Percentiles rank a stretch among this genome's conserved stretches.
These are phyloP conservation scores for Russula dissimulans DNA, from an alignment of 768 basidiomycete genomes.

Conservation along the genomic window DNA sequence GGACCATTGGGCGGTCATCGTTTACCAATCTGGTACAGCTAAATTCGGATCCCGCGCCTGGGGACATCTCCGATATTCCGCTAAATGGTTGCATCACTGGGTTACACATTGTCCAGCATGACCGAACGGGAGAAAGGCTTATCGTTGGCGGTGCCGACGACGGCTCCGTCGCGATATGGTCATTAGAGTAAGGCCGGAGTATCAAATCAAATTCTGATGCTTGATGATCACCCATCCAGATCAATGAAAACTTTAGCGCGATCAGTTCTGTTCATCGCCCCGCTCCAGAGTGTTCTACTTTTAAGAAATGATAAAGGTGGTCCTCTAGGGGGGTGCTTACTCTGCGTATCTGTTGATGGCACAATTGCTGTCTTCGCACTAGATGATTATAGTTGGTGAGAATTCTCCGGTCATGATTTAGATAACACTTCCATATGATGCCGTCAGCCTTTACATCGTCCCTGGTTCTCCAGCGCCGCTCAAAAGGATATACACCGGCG, in stretches of 20 bases:
- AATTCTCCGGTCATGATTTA: constrained; percentile 2
- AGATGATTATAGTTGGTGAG: constrained; percentile 73
- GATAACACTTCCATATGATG: background rate
- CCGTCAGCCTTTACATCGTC: constrained; percentile 60
- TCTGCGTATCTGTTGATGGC: constrained; percentile 71
- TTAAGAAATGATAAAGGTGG: constrained; percentile 44
- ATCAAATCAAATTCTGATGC: background rate
- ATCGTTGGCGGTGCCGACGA: constrained; percentile 72
- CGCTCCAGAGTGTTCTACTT: constrained; percentile 50
- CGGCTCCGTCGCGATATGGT: constrained; percentile 72
- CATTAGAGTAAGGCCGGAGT: constrained; percentile 40
- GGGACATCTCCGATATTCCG: constrained; percentile 36
- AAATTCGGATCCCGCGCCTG: constrained; percentile 22
- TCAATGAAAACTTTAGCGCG: constrained; percentile 55
- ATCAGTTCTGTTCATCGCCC: constrained; percentile 66
- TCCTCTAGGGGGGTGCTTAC: constrained; percentile 52
- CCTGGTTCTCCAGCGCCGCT: constrained; percentile 74
- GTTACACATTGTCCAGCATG: constrained; percentile 49
- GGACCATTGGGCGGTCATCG: constrained; percentile 24
- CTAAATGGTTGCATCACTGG: constrained; percentile 40
- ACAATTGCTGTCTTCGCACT: constrained; percentile 74
- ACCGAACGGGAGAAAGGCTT: constrained; percentile 48
- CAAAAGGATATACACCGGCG: constrained; percentile 50
- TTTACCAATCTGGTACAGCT: constrained; percentile 19
- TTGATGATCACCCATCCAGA: constrained; percentile 29